These are phyloP conservation scores for Geotrichum carabidarum DNA, from an alignment of 1,139 yeast genomes.

Conservation along the genomic window DNA sequence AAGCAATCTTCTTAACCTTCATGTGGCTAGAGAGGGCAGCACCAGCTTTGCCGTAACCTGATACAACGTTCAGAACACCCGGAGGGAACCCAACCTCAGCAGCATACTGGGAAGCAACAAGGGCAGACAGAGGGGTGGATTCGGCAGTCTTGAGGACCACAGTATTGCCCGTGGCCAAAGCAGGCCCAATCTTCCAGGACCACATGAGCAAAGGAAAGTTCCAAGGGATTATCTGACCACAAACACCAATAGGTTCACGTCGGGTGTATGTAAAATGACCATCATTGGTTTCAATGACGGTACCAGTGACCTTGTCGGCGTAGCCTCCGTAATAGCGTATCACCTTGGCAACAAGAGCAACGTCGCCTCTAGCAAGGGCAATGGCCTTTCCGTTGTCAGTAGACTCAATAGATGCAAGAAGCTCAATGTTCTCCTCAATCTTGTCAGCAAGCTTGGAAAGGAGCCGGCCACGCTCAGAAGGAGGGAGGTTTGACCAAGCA, in stretches of 20 bases:
- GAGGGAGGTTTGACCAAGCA: constrained; percentile 46
- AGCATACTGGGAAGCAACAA: constrained; percentile 54
- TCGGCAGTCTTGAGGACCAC: constrained; percentile 78
- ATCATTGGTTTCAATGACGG: constrained; percentile 59
- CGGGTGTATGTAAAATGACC: constrained; percentile 56
- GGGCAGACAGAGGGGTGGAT: constrained; percentile 76
- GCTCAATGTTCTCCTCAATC: constrained; percentile 55
- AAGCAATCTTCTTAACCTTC: constrained; percentile 70
- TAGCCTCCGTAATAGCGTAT: constrained; percentile 75
- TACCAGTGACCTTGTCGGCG: constrained; percentile 71
- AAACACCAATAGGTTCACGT: constrained; percentile 70
- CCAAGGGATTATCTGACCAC: constrained; percentile 85
- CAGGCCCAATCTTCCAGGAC: constrained; percentile 84
- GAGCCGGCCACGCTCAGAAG: constrained; percentile 52
- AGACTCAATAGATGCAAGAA: constrained; percentile 67
- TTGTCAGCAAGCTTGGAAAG: constrained; percentile 62
- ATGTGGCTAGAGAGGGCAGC: constrained; percentile 69
- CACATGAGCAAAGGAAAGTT: constrained; percentile 82
- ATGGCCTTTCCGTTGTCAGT: constrained; percentile 78
- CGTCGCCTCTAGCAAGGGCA: constrained; percentile 52
- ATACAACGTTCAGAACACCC: constrained; percentile 70
- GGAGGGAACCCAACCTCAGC: constrained; percentile 73
- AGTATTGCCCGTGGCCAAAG: constrained; percentile 76
- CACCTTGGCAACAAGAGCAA: constrained; percentile 50
- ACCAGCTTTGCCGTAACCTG: constrained; percentile 74